A percentile compares a stretch with the other conserved stretches of the same genome.
Conservation (phyloP, 2,329 filamentous ascomycete species). For the Cladosporium oxysporum region DNA sequence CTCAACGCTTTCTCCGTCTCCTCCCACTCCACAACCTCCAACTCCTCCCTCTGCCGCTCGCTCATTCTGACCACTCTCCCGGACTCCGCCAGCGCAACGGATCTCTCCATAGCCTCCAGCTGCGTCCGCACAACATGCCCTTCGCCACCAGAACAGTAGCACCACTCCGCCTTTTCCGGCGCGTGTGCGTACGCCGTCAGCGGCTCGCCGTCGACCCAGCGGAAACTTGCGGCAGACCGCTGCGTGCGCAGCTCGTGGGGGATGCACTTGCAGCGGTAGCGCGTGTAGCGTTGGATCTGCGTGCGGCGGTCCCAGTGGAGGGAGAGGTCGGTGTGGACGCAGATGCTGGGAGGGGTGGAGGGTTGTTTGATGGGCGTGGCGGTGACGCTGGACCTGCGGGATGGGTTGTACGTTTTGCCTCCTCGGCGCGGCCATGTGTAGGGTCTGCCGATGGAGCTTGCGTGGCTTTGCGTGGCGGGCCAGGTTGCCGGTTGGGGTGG, state of each 20-base stretch:
- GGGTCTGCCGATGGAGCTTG: neutral
- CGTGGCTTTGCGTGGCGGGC: neutral
- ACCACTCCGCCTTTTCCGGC: conserved; percentile 4
- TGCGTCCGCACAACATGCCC: neutral
- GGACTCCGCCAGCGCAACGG: neutral
- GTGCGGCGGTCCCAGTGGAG: neutral
- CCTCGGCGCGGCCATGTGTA: neutral
- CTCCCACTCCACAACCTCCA: neutral
- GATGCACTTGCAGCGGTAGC: neutral
- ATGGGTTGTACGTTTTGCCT: neutral
- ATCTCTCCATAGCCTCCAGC: neutral
- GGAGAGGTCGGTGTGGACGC: conserved; percentile 1
- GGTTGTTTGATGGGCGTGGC: neutral
- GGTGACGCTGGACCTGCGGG: neutral
- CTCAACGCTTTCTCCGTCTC: neutral
- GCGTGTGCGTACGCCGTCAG: neutral
- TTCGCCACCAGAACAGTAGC: neutral
- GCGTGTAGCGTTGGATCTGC: neutral
- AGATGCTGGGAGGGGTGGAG: neutral
- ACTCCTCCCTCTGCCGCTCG: neutral
- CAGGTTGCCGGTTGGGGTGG: neutral
- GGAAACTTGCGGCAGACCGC: neutral
- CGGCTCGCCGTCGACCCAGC: neutral
- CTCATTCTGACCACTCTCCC: neutral
- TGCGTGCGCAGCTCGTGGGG: neutral